Evolutionary conservation across 106 monocot genomes (phyloP).

Genomic region (Acorus gramineus): DNA sequence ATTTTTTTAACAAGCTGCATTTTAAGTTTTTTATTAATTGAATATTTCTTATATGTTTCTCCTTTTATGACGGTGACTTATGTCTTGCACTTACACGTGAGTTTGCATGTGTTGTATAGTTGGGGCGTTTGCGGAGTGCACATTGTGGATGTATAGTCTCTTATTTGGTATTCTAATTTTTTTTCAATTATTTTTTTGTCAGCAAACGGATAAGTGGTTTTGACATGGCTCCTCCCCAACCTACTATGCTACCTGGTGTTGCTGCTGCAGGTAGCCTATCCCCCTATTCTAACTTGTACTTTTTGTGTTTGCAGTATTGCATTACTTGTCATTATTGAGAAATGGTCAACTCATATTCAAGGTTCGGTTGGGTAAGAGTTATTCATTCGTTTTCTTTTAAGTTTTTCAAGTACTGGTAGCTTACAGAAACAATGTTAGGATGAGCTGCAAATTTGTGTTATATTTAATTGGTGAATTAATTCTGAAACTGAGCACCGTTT

Average conservation of each 20-base stretch:
- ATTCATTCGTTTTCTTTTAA: neutral
- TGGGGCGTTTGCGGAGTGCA: too few relatives aligned
- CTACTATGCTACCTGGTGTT: neutral
- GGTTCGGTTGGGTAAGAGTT: neutral
- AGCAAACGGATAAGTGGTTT: neutral
- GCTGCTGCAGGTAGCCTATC: neutral
- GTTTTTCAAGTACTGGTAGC: neutral
- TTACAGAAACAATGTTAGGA: neutral
- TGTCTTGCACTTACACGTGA: too few relatives aligned
- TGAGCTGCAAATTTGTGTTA: neutral
- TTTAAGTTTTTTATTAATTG: too few relatives aligned
- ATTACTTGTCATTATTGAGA: neutral
- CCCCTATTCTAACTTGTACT: neutral
- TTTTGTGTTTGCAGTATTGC: neutral
- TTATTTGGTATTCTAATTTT: too few relatives aligned
- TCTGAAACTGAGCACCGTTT: slow-evolving; percentile 3
- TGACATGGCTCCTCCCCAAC: neutral
- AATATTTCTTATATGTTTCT: too few relatives aligned
- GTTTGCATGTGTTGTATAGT: too few relatives aligned
- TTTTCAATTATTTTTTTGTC: too few relatives aligned
- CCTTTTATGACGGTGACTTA: too few relatives aligned
- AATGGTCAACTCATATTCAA: neutral
- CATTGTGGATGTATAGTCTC: too few relatives aligned
- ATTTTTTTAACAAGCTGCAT: too few relatives aligned
- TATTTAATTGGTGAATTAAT: neutral